Base-by-base conservation (phyloP, 495 filamentous ascomycete species). In the Talaromyces borbonicus region DNA sequence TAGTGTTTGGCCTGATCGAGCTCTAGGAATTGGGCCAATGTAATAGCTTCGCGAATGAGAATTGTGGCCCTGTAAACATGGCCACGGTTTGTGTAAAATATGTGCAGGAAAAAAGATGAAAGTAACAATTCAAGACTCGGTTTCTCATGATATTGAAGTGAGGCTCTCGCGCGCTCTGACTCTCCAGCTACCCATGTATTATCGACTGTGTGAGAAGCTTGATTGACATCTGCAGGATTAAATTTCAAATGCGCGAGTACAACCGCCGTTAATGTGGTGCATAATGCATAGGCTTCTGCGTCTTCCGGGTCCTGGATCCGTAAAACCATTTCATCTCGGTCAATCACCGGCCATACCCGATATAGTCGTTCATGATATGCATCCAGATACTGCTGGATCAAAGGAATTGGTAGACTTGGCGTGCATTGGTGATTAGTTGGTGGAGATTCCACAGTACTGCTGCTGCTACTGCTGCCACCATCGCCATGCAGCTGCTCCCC, bases 331-430 rank as follows among this genome's bases (percentile, higher is more conserved):
- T 54, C 47, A 41, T 68, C 67, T 24, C 63, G 62, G 26, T 67
- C 57, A 5, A 71, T 62, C 20, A 73, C 59, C n/a, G 70, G 70
- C 70, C 70, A 73, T 9, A 73, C 65, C 0, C 66, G 59, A 41
- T 67, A 71, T 48, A 70, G 56, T n/a, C 64, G 62, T 12, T 65
- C 57, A 24, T 69, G 68, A 52, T 71, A 73, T 8, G 69, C 64
- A 44, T 55, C 55, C 2, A 60, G 42, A 36, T 46, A 46, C 27
- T 46, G 43, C 19, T 25, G 43, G 8, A 46, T 46, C 43, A 35
- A 22, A 27, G 43, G 29, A 6, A 46, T 29, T 16, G 43, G 30
- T 18, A 32, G 16, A 36, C 19, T 36, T 36, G 43, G 31, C 30
- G 43, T 15, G 12, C 33, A 46, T 26, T 26, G 38, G 15, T 5